Base-by-base conservation (phyloP, 176 grass and related monocot genomes). In the Chloris gayana region DNA sequence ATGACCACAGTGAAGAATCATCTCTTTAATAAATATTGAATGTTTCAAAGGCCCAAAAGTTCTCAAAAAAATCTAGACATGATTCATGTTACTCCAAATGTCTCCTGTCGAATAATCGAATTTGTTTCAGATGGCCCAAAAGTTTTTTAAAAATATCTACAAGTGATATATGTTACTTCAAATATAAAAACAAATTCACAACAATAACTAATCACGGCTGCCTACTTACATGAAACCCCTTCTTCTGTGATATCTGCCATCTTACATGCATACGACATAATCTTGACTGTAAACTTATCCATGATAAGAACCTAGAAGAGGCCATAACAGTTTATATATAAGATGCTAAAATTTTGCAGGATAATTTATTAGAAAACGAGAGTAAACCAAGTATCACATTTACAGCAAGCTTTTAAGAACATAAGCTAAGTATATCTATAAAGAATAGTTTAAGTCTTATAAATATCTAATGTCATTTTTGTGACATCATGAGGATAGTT, bases 191-290 rank as follows among this genome's bases (percentile, higher is more conserved):
- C 37, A 67, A 79, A 57, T 42, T 14, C 24, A 68, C 1, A 70
- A 47, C 1, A 64, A 47, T 32, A 75, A 56, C 18, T 34, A 76
- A 62, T 22, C 45, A 54, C 41, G 31, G 35, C 49, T 54, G 26
- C 41, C 47, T 76, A 88, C 92, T 98, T 91, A 98, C 95, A 93
- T 86, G 95, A 98, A 91, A 98, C 88, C 58, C 92, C 92, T 95
- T 97, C 95, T 81, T 98, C 95, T 42, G 90, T 98, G 37, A 98
- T 98, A 84, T 98, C 95, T 73, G 92, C 95, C 95, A 98, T 98
- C 88, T 98, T 98, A 86, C 95, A 98, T 84, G 95, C 78, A 57
- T 84, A 87, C 14, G 95, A 98, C 88, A 98, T 98, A 86, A 98
- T 89, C 81, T 91, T 98, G 67, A 91, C 88, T 69, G 95, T 98